phyloP scores from a whole-genome alignment of 495 filamentous ascomycete genomes.

The Talaromyces trachyspermus region DNA sequence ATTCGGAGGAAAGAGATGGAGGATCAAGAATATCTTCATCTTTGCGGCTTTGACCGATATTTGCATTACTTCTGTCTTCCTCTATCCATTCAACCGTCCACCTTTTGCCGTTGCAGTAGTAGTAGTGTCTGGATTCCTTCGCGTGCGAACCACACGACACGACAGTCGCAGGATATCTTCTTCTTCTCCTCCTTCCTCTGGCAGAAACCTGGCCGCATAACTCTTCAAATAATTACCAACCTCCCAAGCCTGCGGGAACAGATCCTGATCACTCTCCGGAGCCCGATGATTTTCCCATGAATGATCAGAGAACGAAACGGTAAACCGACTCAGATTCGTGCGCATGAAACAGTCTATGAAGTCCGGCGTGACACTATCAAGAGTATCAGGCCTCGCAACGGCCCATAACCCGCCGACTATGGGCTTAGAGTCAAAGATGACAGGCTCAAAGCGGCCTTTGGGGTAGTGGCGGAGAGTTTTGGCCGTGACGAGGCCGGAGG shows the following conservation, averaged over 20 bases:
- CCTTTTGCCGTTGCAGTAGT: constrained; percentile 4
- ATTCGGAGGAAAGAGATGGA: constrained; percentile 14
- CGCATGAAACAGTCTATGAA: constrained; percentile 59
- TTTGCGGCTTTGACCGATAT: not conserved
- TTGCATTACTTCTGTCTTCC: constrained; percentile 8
- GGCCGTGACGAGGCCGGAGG: constrained; percentile 73
- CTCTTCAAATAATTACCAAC: constrained; percentile 65
- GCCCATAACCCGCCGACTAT: constrained; percentile 77
- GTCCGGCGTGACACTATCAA: constrained; percentile 15
- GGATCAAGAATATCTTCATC: not conserved
- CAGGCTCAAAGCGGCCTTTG: constrained; percentile 53
- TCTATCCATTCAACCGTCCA: constrained; percentile 51
- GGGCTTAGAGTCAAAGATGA: constrained; percentile 59
- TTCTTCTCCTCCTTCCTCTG: too few species aligned
- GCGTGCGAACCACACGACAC: constrained; percentile 42
- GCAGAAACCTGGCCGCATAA: constrained; percentile 54
- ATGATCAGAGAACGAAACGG: constrained; percentile 72
- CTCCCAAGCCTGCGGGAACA: constrained; percentile 68
- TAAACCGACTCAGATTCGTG: constrained; percentile 73
- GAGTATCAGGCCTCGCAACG: constrained; percentile 25
- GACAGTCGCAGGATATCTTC: constrained; percentile 45
- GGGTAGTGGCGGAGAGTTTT: constrained; percentile 62
- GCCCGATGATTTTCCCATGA: constrained; percentile 43
- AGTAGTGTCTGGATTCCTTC: constrained; percentile 19
- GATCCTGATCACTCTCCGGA: constrained; percentile 29